Conservation (phyloP, 192 early-diverging fungal species). For the Backusella tarrabulga region DNA sequence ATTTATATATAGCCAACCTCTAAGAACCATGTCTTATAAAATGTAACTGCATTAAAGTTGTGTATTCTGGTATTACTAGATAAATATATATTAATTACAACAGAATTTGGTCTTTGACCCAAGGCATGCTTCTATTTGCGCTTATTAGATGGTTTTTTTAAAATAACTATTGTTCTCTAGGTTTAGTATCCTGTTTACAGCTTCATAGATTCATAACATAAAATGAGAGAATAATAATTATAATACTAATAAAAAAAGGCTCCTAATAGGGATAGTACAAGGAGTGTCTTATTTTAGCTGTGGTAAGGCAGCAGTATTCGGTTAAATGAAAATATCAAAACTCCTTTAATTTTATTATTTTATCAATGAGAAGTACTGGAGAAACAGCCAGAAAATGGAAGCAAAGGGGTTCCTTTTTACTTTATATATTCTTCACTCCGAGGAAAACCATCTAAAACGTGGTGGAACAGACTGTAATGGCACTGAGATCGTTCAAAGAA, state of each 20-base stretch:
- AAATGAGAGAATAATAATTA: not conserved
- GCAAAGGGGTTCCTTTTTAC: not conserved
- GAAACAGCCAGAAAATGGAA: not conserved
- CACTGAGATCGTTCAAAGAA: not conserved
- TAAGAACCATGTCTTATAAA: not conserved
- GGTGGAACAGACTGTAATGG: not conserved
- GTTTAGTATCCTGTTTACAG: not conserved
- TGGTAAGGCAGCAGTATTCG: not conserved
- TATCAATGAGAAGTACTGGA: not conserved
- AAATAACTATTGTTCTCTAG: no score
- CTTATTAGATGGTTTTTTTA: no score
- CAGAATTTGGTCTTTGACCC: not conserved
- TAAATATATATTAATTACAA: not conserved
- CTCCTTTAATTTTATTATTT: constrained; percentile 9
- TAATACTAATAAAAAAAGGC: not conserved
- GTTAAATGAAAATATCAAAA: constrained; percentile 10
- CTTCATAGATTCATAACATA: not conserved
- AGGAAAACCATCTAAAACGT: not conserved
- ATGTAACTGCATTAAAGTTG: not conserved
- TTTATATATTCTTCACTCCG: constrained; percentile 3
- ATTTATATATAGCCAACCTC: not conserved
- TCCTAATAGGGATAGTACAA: not conserved
- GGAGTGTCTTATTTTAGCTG: not conserved
- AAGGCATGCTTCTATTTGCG: no score
- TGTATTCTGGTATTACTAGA: not conserved